Evolutionary conservation across 2,329 filamentous ascomycete species (phyloP), one percentile per base, ranked within the genome.

Genomic region (Phoma sp.): DNA sequence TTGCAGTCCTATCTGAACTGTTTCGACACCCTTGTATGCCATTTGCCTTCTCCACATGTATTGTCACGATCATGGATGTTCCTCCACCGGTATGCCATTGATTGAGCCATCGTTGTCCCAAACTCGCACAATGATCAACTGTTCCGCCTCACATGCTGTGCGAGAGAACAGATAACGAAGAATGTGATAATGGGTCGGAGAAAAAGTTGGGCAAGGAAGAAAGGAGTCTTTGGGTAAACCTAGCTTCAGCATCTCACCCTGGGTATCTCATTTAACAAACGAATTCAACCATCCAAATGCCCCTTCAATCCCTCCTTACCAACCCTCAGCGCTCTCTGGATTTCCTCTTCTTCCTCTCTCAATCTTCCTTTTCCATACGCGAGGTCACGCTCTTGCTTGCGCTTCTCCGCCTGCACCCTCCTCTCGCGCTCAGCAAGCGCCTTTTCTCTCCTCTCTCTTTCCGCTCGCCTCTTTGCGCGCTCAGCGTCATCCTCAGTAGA

Each of bases 311-410:
- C 89, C 55, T 81, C 84, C 73, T 88, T 90, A 0, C 83, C 82
- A 11, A 91, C 82, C 53, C 82, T 82, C 86, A 91, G 88, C 1
- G 89, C 89, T 58, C 80, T 78, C 66, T 89, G 83, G 49, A 92
- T 74, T 66, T 90, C 87, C 59, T 81, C 79, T 74, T 91, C 88
- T 60, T 87, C 87, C 52, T 90, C 87, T 29, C 84, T 77, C 43
- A 91, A 64, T 37, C 82, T 75, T 0, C 85, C 85, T 64, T 84
- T 87, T 17, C 86, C 86, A 37, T 80, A 81, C 28, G 83, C 82
- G 10, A 90, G 71, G 42, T 85, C 84, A 52, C 83, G 80, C 62
- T 84, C 80, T 57, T 88, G 81, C 65, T 77, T 78, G 62, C 81
- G 76, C 74, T 85, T 88, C 69, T 89, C 84, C 66, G 88, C 85